A percentile compares a stretch with the other conserved stretches of the same genome.
phyloP scores from a whole-genome alignment of 148 eudicot species.

The Limonium bicolor region DNA sequence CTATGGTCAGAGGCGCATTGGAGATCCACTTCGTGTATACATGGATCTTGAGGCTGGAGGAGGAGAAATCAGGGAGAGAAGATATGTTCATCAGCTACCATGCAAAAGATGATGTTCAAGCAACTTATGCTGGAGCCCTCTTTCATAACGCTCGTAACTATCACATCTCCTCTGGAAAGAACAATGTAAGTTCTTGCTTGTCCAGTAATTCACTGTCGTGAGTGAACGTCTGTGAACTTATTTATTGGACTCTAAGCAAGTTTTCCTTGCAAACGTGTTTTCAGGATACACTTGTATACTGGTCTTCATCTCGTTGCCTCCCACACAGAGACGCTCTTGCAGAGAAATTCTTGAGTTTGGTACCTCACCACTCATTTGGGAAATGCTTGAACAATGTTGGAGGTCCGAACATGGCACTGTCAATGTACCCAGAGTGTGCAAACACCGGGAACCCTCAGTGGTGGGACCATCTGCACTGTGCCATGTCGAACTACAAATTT shows the following conservation, averaged over 20 bases:
- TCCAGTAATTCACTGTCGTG: background rate
- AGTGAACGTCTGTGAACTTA: background rate
- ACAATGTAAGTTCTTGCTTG: conserved; percentile 40
- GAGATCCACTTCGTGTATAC: conserved; percentile 84
- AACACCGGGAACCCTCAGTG: conserved; percentile 55
- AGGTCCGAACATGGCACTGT: conserved; percentile 71
- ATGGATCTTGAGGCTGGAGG: conserved; percentile 99
- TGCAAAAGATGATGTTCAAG: conserved; percentile 88
- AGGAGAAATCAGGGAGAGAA: conserved; percentile 52
- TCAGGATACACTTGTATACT: conserved; percentile 80
- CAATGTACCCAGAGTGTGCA: conserved; percentile 67
- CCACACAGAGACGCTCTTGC: conserved; percentile 64
- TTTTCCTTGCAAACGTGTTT: conserved; percentile 6
- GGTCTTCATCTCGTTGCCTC: conserved; percentile 99
- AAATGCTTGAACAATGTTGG: conserved; percentile 97
- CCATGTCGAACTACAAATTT: conserved; percentile 95
- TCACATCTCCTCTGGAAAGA: conserved; percentile 45
- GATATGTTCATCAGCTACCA: conserved; percentile 89
- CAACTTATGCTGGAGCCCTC: conserved; percentile 87
- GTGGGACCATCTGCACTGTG: conserved; percentile 99
- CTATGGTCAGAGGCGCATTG: conserved; percentile 39
- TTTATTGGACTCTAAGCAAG: background rate
- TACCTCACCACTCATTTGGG: conserved; percentile 88
- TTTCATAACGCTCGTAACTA: conserved; percentile 92
- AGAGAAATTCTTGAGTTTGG: conserved; percentile 35